A percentile compares a stretch with the other conserved stretches of the same genome.
These are phyloP conservation scores for Avena insularis DNA, from an alignment of 176 grass and related monocot genomes.

Conservation along the genomic window DNA sequence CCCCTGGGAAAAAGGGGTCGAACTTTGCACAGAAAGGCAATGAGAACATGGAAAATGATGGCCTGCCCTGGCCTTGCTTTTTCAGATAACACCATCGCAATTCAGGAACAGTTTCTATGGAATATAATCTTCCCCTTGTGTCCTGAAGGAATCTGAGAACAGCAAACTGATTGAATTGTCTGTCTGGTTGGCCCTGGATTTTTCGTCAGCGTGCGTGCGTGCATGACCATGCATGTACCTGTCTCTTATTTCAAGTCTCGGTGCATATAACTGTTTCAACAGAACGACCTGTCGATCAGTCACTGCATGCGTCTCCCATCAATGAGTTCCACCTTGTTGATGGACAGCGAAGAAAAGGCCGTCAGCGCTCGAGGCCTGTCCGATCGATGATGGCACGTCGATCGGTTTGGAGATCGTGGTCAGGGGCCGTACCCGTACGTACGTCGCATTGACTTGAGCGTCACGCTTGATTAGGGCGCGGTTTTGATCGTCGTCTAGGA, in stretches of 20 bases:
- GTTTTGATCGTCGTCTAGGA: background rate
- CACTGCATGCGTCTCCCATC: conserved; percentile 9
- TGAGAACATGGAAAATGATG: conserved; percentile 15
- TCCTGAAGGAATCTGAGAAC: background rate
- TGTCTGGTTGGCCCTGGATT: background rate
- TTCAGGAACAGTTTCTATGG: background rate
- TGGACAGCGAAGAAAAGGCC: background rate
- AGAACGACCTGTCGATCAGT: background rate
- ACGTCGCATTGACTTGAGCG: conserved; percentile 31
- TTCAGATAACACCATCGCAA: fast-evolving
- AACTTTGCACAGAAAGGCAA: conserved; percentile 20
- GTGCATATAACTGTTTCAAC: background rate
- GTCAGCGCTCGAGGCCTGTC: too few relatives aligned
- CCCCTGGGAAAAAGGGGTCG: background rate
- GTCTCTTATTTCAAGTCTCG: background rate
- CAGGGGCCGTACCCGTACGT: background rate
- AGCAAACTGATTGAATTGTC: conserved; percentile 3
- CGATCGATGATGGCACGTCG: too few relatives aligned
- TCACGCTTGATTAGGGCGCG: conserved; percentile 2
- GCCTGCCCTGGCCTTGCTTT: background rate
- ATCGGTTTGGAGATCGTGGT: conserved; percentile 34
- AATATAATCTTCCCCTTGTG: background rate
- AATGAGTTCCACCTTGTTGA: background rate
- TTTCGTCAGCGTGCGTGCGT: background rate
- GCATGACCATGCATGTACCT: background rate